Conservation (phyloP, 495 filamentous ascomycete species). For the Jackrogersella multiformis region DNA sequence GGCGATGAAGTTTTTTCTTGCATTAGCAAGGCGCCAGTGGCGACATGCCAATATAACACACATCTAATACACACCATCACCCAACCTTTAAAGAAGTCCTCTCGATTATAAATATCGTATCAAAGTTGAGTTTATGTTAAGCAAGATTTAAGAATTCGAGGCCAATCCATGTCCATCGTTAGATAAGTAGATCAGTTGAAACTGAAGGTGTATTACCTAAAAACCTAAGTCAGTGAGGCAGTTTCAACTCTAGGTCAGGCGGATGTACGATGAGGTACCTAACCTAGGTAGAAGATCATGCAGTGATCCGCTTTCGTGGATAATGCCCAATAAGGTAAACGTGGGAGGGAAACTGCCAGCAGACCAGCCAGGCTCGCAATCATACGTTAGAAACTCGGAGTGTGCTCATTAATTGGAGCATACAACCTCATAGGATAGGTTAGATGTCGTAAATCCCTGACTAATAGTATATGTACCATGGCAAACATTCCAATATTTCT, state of each 20-base stretch:
- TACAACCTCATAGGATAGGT: slow-evolving; percentile 24
- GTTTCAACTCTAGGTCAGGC: slow-evolving; percentile 7
- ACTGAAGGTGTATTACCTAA: slow-evolving; percentile 4
- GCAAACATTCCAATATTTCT: slow-evolving; percentile 24
- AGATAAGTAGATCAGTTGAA: background rate
- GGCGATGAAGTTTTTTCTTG: background rate
- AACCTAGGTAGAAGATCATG: background rate
- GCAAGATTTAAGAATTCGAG: background rate
- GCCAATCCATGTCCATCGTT: background rate
- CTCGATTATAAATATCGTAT: background rate
- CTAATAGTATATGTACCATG: slow-evolving; percentile 20
- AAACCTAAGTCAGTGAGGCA: too few relatives aligned
- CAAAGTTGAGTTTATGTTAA: background rate
- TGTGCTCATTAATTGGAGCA: slow-evolving; percentile 27
- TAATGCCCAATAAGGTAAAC: slow-evolving; percentile 11
- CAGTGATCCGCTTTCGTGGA: slow-evolving; percentile 4
- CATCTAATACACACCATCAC: background rate
- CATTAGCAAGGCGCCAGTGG: background rate
- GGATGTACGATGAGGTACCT: too few relatives aligned
- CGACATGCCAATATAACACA: background rate
- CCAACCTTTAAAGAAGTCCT: background rate
- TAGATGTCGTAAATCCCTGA: slow-evolving; percentile 17
- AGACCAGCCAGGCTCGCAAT: slow-evolving; percentile 15
- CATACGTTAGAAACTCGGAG: slow-evolving; percentile 29
- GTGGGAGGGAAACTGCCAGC: slow-evolving; percentile 7